phyloP scores from a whole-genome alignment of 2,329 filamentous ascomycete species.

The Conoideocrella luteorostrata region DNA sequence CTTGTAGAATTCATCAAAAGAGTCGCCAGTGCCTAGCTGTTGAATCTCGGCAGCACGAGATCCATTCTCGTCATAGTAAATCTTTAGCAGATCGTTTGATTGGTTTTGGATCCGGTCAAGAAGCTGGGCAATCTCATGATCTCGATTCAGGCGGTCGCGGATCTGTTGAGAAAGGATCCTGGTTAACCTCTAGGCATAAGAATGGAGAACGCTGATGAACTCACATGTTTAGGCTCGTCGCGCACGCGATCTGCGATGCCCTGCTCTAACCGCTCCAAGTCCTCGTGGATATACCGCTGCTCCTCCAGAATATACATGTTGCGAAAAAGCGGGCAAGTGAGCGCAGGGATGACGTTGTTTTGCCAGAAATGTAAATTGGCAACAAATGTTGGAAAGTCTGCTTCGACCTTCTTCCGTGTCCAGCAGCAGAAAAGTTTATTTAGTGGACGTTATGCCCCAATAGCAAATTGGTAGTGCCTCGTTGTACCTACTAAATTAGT shows the following conservation, averaged over 20 bases:
- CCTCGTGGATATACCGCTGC: slow-evolving; percentile 89
- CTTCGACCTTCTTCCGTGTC: no score
- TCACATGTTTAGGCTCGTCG: slow-evolving; percentile 82
- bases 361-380: not conserved
- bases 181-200: slow-evolving; percentile 12
- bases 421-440: no score
- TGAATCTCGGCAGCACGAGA: slow-evolving; percentile 73
- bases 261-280: slow-evolving; percentile 91
- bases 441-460: no score
- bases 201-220: slow-evolving; percentile 23
- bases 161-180: slow-evolving; percentile 47
- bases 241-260: slow-evolving; percentile 82
- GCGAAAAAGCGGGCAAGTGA: not conserved
- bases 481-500: no score
- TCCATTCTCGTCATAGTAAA: slow-evolving; percentile 76
- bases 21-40: slow-evolving; percentile 74
- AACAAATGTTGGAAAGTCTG: no score
- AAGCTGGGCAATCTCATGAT: slow-evolving; percentile 86
- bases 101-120: slow-evolving; percentile 83
- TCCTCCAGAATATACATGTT: slow-evolving; percentile 85
- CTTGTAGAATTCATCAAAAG: slow-evolving; percentile 86
- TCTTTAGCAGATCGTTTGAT: slow-evolving; percentile 69
- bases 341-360: not conserved
- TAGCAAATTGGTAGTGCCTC: no score
- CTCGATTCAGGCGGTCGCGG: slow-evolving; percentile 79